Base-by-base conservation (phyloP, 371 early-diverging fungal species). In the Mortierella sp. region DNA sequence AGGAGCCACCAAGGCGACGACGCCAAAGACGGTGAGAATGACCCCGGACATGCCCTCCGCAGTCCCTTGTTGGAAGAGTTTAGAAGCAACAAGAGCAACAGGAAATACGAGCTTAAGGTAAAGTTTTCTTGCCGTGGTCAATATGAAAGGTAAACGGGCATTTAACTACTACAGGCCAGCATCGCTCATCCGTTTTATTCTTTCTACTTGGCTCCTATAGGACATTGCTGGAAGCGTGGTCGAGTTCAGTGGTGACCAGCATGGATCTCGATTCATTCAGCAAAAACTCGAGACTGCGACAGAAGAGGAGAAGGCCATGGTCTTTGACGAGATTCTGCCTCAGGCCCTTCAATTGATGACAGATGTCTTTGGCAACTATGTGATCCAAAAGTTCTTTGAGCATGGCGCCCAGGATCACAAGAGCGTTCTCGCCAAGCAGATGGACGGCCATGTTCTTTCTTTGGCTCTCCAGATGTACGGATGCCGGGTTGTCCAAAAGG, bases 351-450 rank as follows among this genome's bases (percentile, higher is more conserved):
- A 98, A 75, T 91, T 99, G 59, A 98, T 98, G 97, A 97, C 98
- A 0, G 99, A 99, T 88, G 98, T 99, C 3, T 99, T 99, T 95
- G 99, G 99, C 69, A 99, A 99, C 91, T 99, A 99, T 87, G 99
- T 99, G 61, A 95, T 99, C 70, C 99, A 99, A 91, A 99, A 99
- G 91, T 98, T 99, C 86, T 98, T 99, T 91, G 98, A 98, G 89
- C 96, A 97, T 83, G 98, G 98, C 64, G 96, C 93, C 81, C 95
- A 93, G 83, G 91, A 92, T 82, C 99, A 99, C 85, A 97, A 97
- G 91, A 92, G 95, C 31, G 90, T 95, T 34, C 90, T 99, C 77
- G 97, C 97, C 8, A 91, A 93, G 78, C 94, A 96, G 82, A 98
- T 99, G 98, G 96, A 98, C 81, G 96, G 96, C 14, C 97, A 97